Percentiles rank a stretch among this genome's conserved stretches.
phyloP scores from a whole-genome alignment of 1,284 basidiomycete genomes.

The Cutaneotrichosporon sp. region DNA sequence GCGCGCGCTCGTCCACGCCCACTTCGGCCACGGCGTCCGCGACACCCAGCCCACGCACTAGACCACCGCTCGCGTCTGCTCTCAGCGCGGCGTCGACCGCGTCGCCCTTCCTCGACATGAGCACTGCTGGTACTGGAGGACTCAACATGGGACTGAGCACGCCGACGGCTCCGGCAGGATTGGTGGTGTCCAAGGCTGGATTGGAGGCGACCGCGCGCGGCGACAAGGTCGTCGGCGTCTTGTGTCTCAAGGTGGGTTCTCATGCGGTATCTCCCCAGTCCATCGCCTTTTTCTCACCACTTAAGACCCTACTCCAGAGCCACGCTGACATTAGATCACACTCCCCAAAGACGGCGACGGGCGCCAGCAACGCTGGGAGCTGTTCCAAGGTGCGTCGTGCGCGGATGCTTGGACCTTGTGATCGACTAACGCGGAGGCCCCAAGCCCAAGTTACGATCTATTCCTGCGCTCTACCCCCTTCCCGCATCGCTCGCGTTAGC shows the following conservation, averaged over 20 bases:
- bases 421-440: slow-evolving; percentile 11
- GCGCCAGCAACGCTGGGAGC: slow-evolving; percentile 29
- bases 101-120: not conserved
- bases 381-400: slow-evolving; percentile 37
- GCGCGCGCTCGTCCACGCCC: not conserved
- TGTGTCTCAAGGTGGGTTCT: slow-evolving; percentile 42
- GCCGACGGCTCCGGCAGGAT: slow-evolving; percentile 26
- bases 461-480: slow-evolving; percentile 39
- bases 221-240: slow-evolving; percentile 30
- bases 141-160: not conserved
- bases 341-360: slow-evolving; percentile 33
- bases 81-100: not conserved
- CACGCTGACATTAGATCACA: slow-evolving; percentile 31
- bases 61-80: not conserved
- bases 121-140: not conserved
- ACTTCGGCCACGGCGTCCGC: not conserved
- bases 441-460: slow-evolving; percentile 31
- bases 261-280: not conserved
- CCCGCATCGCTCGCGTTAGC: slow-evolving; percentile 27
- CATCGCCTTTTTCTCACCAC: not conserved
- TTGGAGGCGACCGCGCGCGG: slow-evolving; percentile 34
- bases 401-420: not conserved
- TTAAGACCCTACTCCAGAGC: not conserved
- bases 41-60: not conserved
- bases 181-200: slow-evolving; percentile 41